Base-by-base conservation (phyloP, 371 early-diverging fungal genomes). In the Circinella minor region DNA sequence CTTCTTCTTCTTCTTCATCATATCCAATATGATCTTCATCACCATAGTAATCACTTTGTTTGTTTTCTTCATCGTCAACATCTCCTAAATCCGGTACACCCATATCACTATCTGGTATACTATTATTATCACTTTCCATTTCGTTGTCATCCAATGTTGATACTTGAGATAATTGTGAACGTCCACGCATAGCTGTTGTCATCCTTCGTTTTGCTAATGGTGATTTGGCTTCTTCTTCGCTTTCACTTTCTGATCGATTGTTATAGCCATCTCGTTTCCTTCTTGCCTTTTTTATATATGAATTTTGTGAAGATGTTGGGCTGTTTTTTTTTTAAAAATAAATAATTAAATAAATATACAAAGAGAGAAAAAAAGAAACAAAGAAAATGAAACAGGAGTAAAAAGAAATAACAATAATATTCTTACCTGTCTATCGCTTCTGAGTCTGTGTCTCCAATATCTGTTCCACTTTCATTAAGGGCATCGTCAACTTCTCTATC, bases 401-500 rank as follows among this genome's bases (percentile, higher is more conserved):
- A 3, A 9, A 15, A 15, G 3, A 47, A 47, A 47, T 47, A 36
- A 34, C 51, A 49, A 34, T 9, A 17, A 46, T 38, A 63, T 59
- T 57, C 68, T 74, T 74, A 62, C 70, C 74, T 77, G 36, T 74
- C 76, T 55, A 69, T 57, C 18, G 79, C 75, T 57, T 76, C 75
- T 27, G 78, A 82, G 59, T 81, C 81, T 13, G 73, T 74, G 66
- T 87, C 84, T 47, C 82, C 79, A 57, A 81, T 70, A 59, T 89
- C 86, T 39, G 86, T 84, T 15, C 86, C 89, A 66, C 84, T 85
- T 72, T 82, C 86, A 60, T 81, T 87, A 39, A 87, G 73, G 36
- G 78, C 77, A n/a, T 88, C 88, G 55, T 89, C 87, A 6, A 88
- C 83, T 68, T 89, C 90, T 68, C 82, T 75, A 46, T 84, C 83